Base-by-base conservation (phyloP, 2,329 filamentous ascomycete genomes). In the Microsporum audouinii region DNA sequence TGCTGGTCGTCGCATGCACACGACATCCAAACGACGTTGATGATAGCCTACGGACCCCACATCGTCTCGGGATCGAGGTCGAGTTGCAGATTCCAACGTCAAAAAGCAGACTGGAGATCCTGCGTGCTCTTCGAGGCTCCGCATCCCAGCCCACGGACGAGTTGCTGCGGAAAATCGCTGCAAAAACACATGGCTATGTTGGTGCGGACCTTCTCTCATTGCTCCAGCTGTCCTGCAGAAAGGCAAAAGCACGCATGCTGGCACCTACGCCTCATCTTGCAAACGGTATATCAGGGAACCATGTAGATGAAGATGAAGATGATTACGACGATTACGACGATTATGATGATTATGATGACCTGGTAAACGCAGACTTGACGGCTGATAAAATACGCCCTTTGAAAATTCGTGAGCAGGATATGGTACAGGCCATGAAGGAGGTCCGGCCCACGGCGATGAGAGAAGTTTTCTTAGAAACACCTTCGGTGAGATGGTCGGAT, bases 391-490 rank as follows among this genome's bases (percentile, higher is more conserved):
- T n/a, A 53, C 27, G 8, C 2, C 60, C 65, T 23, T 61, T 76
- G 34, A 61, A 67, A 27, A 74, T 76, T 41, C 64, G 65, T 31
- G 73, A 75, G 57, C 53, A 63, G 4, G 75, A 76, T 61, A 66
- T 76, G 55, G 36, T 71, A 38, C 66, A 68, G 43, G 89, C 90
- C 0, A 79, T 92, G 39, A 79, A 82, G 41, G 76, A 82, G 60
- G 84, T 91, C n/a, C 82, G 84, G 8, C 90, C 92, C 1, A 91
- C 88, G 0, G 89, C 90, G 2, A 92, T 97, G 83, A 86, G 89
- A 65, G 91, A 95, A 69, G 85, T 96, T 60, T 89, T 94, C 70
- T 80, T 96, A 55, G 89, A 95, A 69, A 91, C 89, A 6, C 91
- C 91, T 0, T 91, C 88, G 12, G 86, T 95, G 33, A 82, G 82